Conservation (phyloP, 148 eudicot species). For the Dianthus caryophyllus region DNA sequence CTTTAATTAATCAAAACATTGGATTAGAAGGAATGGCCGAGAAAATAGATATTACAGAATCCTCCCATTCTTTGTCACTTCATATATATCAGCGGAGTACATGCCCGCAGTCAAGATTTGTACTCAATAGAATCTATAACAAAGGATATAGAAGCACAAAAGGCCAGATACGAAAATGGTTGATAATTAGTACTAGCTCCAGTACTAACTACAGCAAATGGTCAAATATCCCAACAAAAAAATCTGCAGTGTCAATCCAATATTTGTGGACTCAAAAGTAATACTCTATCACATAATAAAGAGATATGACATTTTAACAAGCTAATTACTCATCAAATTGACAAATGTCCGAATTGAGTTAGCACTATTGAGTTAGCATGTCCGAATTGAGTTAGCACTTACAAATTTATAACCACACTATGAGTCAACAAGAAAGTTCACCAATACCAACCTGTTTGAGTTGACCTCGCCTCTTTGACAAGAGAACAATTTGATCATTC, state of each 20-base stretch:
- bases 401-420: no score
- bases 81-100: not conserved
- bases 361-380: not conserved
- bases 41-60: no score
- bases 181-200: not conserved
- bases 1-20: no score
- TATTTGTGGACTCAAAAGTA: not conserved
- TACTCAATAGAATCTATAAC: not conserved
- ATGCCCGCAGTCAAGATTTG: not conserved
- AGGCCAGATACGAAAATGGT: not conserved
- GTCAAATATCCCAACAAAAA: not conserved
- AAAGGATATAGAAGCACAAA: not conserved
- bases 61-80: no score
- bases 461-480: conserved; percentile 95
- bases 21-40: no score
- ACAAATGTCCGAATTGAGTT: not conserved
- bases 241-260: not conserved
- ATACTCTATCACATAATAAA: not conserved
- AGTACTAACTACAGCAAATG: not conserved
- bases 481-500: conserved; percentile 77
- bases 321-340: not conserved
- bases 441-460: conserved; percentile 57
- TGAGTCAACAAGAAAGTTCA: not conserved
- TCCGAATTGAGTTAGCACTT: not conserved
- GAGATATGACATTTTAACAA: not conserved